Percentiles rank a stretch among this genome's conserved stretches.
phyloP scores from a whole-genome alignment of 2,329 filamentous ascomycete species.

The Ceratocystis colombiana region DNA sequence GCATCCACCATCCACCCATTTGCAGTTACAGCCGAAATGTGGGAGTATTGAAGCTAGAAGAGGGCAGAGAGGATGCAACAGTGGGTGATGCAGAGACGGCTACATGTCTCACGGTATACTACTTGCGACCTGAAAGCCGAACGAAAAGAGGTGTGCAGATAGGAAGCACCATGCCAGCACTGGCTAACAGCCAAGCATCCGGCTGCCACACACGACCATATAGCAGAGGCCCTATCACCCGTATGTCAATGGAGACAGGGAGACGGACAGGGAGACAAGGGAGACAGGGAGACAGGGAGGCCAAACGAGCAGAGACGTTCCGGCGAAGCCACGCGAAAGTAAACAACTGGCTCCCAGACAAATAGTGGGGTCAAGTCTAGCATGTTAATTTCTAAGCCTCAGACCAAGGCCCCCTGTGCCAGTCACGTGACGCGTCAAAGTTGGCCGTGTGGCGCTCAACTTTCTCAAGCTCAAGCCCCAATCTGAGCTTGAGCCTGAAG shows the following conservation, averaged over 20 bases:
- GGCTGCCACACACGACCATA: background rate
- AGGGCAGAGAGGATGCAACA: background rate
- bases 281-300: too few species aligned
- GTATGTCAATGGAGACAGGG: too few species aligned
- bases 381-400: background rate
- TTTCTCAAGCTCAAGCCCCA: too few species aligned
- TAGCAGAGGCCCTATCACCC: too few species aligned
- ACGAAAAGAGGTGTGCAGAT: background rate
- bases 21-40: too few species aligned
- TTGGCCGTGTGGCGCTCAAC: background rate
- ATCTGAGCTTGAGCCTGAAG: background rate
- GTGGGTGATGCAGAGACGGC: background rate
- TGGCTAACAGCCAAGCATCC: background rate
- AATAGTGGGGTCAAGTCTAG: constrained; percentile 11
- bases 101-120: background rate
- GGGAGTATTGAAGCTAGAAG: too few species aligned
- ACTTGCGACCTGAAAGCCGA: too few species aligned
- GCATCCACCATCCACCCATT: too few species aligned
- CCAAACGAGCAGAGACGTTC: too few species aligned
- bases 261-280: too few species aligned
- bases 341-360: background rate
- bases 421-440: background rate
- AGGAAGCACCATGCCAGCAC: background rate
- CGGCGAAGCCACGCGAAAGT: background rate
- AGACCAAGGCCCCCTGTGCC: background rate